Percentiles rank a stretch among this genome's conserved stretches.
Evolutionary conservation across 2,329 filamentous ascomycete genomes (phyloP).

Genomic region (Claviceps spartinae): DNA sequence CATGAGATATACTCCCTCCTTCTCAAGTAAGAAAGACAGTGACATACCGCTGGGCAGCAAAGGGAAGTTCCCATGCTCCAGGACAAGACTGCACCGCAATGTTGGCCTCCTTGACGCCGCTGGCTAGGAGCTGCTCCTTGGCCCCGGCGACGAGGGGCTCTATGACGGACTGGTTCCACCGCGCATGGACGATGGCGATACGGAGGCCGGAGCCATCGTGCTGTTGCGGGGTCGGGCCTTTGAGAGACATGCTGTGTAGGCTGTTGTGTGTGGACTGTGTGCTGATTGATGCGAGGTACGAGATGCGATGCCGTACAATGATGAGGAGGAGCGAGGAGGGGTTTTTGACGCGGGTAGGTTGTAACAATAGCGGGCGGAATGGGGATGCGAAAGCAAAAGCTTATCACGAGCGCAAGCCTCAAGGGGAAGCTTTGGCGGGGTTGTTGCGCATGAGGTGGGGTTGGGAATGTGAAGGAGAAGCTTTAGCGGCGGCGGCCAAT

Average conservation of each 20-base stretch:
- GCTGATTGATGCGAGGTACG: too few relatives aligned
- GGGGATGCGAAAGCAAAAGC: too few relatives aligned
- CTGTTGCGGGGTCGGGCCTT: slow-evolving; percentile 42
- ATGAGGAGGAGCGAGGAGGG: background rate
- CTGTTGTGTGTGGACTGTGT: background rate
- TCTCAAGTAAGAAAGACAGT: background rate
- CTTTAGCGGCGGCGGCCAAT: too few relatives aligned
- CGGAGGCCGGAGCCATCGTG: slow-evolving; percentile 62
- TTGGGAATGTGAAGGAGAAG: too few relatives aligned
- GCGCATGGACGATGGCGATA: slow-evolving; percentile 88
- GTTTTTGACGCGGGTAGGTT: too few relatives aligned
- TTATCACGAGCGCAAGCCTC: too few relatives aligned
- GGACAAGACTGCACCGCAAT: slow-evolving; percentile 84
- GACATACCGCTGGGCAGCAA: slow-evolving; percentile 66
- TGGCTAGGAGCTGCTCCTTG: slow-evolving; percentile 60
- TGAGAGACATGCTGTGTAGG: slow-evolving; percentile 29
- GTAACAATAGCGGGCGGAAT: too few relatives aligned
- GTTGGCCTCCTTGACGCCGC: slow-evolving; percentile 76
- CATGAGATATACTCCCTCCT: too few relatives aligned
- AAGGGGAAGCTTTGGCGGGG: too few relatives aligned
- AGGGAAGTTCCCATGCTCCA: slow-evolving; percentile 87
- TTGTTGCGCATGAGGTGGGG: too few relatives aligned
- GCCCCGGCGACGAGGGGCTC: slow-evolving; percentile 70
- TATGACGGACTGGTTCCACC: slow-evolving; percentile 89
- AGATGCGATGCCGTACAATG: background rate